Conservation (phyloP, 495 filamentous ascomycete species). For the Talaromyces thailandensis region DNA sequence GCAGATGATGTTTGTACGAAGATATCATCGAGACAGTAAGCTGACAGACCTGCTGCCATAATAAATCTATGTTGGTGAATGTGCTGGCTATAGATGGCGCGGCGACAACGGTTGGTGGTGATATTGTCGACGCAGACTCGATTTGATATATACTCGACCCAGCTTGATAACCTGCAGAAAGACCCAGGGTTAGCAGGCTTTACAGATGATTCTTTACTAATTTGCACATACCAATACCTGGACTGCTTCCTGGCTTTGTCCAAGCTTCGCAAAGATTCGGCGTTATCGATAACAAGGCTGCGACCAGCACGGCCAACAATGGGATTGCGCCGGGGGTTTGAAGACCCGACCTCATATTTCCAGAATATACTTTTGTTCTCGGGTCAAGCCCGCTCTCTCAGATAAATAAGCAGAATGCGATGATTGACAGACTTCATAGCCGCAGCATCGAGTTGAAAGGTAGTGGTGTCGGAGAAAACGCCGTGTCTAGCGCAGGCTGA, state of each 20-base stretch:
- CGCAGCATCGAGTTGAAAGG: constrained; percentile 21
- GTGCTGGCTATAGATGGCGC: background rate
- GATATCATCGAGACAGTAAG: background rate
- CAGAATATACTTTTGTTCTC: background rate
- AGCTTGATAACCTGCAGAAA: background rate
- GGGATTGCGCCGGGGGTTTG: constrained; percentile 31
- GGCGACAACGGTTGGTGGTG: background rate
- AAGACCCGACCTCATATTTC: constrained; percentile 29
- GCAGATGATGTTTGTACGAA: background rate
- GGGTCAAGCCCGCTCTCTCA: background rate
- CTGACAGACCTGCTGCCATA: constrained; percentile 10
- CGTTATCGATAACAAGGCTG: constrained; percentile 19
- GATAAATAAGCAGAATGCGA: background rate
- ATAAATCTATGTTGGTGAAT: background rate
- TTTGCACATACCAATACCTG: background rate
- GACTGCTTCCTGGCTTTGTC: background rate
- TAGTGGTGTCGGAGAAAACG: background rate
- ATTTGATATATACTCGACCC: background rate
- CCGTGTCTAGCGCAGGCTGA: background rate
- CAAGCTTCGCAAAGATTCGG: constrained; percentile 2
- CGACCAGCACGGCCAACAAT: constrained; percentile 28
- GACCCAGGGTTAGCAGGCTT: background rate
- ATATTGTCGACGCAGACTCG: background rate
- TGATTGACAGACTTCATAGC: constrained; percentile 10
- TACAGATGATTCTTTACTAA: background rate